Conservation (phyloP, 352 stramenopile species). For the Phytophthora hybrid region DNA sequence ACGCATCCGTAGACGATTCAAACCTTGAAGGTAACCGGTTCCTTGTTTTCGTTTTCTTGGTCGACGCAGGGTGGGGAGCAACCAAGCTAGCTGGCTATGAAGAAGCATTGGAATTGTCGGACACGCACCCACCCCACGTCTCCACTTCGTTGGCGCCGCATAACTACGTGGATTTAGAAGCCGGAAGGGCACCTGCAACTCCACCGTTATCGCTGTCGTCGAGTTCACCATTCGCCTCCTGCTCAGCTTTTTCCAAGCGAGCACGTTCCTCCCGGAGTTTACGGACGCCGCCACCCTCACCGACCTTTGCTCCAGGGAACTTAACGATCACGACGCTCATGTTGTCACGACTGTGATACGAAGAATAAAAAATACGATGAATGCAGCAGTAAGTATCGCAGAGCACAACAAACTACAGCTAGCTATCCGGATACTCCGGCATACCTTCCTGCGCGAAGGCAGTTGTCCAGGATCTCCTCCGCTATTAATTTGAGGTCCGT, state of each 20-base stretch:
- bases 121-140: conserved; percentile 9
- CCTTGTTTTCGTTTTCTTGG: neutral
- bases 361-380: neutral
- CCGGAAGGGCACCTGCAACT: conserved; percentile 23
- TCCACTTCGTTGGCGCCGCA: conserved; percentile 17
- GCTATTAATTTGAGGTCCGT: conserved; percentile 74
- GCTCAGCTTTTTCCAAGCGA: conserved; percentile 52
- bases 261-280: conserved; percentile 69
- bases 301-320: conserved; percentile 75
- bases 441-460: conserved; percentile 76
- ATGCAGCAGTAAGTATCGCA: neutral
- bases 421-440: no score
- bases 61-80: conserved; percentile 17
- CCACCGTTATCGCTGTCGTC: conserved; percentile 15
- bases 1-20: neutral
- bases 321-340: conserved; percentile 87
- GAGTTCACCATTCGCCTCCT: conserved; percentile 31
- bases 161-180: conserved; percentile 37
- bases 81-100: conserved; percentile 26
- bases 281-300: conserved; percentile 64
- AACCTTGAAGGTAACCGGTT: neutral
- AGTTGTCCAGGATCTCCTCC: conserved; percentile 85
- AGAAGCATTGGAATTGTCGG: conserved; percentile 13
- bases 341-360: conserved; percentile 71
- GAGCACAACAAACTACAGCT: neutral